Base-by-base conservation (phyloP, 2,329 filamentous ascomycete genomes). In the Botrytis fragariae region DNA sequence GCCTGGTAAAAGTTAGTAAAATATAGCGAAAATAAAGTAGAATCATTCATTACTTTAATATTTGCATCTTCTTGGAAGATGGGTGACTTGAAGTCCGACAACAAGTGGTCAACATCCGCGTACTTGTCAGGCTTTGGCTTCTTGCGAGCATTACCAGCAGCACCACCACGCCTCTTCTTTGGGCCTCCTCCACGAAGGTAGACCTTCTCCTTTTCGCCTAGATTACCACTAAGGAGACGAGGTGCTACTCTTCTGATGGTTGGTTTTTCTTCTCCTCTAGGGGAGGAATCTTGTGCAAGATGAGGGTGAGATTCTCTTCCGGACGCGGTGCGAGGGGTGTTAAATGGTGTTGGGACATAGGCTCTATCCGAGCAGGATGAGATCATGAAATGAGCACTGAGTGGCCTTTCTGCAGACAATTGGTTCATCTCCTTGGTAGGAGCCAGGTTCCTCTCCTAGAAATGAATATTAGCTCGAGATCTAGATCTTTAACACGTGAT, bases 41-140 rank as follows among this genome's bases (percentile, higher is more conserved):
- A 7, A 18, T 29, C 29, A 42, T 9, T 35, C 42, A n/a, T 14
- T 69, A 71, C 73, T 60, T 72, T 75, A 5, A 74, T 60, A 44
- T 77, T 75, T 18, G 68, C 45, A 35, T 60, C 20, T 29, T 69
- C 65, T 48, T 64, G 29, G 29, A 67, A 76, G 16, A 76, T 62
- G 22, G 72, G 75, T 12, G 74, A 75, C 29, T 70, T 69, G 29
- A 39, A 37, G 35, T 72, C 61, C 25, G 62, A 39, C 14, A 76
- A 39, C 20, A 74, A 57, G 25, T 44, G 44, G 16, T 48, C 62
- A 39, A 68, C 44, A 61, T 74, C 69, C 37, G 72, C 63, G 39
- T 45, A 72, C 22, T 61, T 63, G 44, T 72, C 51, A 51, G 48
- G 16, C 61, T 68, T 74, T 35, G 60, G 35, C 70, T 69, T 72